These are phyloP conservation scores for Stagonosporopsis rhizophila DNA, from an alignment of 2,329 filamentous ascomycete genomes.

Conservation along the genomic window DNA sequence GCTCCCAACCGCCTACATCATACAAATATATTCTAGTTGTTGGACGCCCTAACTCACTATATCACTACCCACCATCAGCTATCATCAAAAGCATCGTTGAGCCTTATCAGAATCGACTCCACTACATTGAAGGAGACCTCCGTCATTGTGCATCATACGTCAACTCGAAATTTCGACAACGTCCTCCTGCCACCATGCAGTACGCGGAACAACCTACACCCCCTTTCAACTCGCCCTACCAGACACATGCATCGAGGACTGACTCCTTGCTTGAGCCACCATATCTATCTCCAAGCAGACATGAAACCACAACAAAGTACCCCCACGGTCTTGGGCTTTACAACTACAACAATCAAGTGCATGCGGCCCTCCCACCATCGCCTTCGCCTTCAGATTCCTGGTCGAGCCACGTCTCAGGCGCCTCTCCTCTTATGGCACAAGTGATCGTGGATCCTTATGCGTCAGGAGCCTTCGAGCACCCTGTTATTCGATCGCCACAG, in stretches of 20 bases:
- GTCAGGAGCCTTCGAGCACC: slow-evolving; percentile 45
- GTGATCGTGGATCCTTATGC: slow-evolving; percentile 41
- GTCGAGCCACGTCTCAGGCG: slow-evolving; percentile 34
- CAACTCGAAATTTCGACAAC: slow-evolving; percentile 12
- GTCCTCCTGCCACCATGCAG: slow-evolving; percentile 30
- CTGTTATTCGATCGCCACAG: slow-evolving; percentile 40
- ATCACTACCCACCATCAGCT: slow-evolving; percentile 24
- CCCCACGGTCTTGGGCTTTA: slow-evolving; percentile 46
- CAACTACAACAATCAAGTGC: slow-evolving; percentile 35
- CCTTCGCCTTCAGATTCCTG: slow-evolving; percentile 46
- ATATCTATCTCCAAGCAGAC: slow-evolving; percentile 47
- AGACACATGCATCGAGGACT: slow-evolving; percentile 38
- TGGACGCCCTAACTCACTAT: slow-evolving; percentile 34
- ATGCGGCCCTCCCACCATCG: slow-evolving; percentile 42
- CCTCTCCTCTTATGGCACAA: slow-evolving; percentile 41
- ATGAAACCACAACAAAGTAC: slow-evolving; percentile 39
- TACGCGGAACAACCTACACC: slow-evolving; percentile 43
- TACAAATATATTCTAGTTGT: slow-evolving; percentile 41
- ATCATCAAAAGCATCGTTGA: slow-evolving; percentile 14
- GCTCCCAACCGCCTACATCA: slow-evolving; percentile 29
- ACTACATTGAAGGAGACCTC: slow-evolving; percentile 14
- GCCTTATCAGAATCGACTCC: not conserved
- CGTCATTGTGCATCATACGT: slow-evolving; percentile 16
- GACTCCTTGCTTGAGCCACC: slow-evolving; percentile 39
- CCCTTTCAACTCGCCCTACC: slow-evolving; percentile 47